A percentile compares a stretch with the other conserved stretches of the same genome.
These are phyloP conservation scores for Chlorophyllum brunneum DNA, from an alignment of 768 basidiomycete species.

Conservation along the genomic window DNA sequence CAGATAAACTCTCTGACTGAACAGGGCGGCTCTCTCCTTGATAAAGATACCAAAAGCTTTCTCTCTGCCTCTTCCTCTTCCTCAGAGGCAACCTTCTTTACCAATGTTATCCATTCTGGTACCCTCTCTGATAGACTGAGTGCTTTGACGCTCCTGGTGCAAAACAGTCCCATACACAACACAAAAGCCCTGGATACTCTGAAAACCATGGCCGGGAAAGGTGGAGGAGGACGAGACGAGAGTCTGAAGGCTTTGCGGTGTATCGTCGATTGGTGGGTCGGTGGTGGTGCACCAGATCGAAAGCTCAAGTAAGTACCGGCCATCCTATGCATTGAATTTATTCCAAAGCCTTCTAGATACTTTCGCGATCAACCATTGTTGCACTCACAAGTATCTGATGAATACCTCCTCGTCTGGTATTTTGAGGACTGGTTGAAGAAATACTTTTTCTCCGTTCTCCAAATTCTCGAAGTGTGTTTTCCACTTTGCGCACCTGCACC, in stretches of 20 bases:
- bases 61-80: slow-evolving; percentile 45
- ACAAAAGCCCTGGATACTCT: slow-evolving; percentile 74
- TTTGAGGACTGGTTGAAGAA: slow-evolving; percentile 99
- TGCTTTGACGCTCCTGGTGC: slow-evolving; percentile 85
- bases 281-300: slow-evolving; percentile 82
- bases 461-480: slow-evolving; percentile 75
- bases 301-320: slow-evolving; percentile 70
- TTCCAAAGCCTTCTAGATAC: slow-evolving; percentile 49
- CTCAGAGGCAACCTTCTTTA: slow-evolving; percentile 81
- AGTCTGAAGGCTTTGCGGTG: slow-evolving; percentile 87
- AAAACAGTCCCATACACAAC: slow-evolving; percentile 86
- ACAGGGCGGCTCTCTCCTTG: slow-evolving; percentile 47
- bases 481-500: not conserved
- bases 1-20: slow-evolving; percentile 43
- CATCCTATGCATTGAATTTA: not conserved
- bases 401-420: slow-evolving; percentile 76
- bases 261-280: slow-evolving; percentile 96
- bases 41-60: slow-evolving; percentile 39
- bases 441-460: slow-evolving; percentile 89
- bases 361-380: slow-evolving; percentile 83
- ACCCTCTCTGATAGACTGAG: slow-evolving; percentile 91
- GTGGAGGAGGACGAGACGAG: slow-evolving; percentile 90
- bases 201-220: slow-evolving; percentile 72
- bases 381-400: slow-evolving; percentile 62
- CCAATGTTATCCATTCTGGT: slow-evolving; percentile 81